Conservation (phyloP, 176 grass and related monocot genomes). For the Zoysia pacifica region DNA sequence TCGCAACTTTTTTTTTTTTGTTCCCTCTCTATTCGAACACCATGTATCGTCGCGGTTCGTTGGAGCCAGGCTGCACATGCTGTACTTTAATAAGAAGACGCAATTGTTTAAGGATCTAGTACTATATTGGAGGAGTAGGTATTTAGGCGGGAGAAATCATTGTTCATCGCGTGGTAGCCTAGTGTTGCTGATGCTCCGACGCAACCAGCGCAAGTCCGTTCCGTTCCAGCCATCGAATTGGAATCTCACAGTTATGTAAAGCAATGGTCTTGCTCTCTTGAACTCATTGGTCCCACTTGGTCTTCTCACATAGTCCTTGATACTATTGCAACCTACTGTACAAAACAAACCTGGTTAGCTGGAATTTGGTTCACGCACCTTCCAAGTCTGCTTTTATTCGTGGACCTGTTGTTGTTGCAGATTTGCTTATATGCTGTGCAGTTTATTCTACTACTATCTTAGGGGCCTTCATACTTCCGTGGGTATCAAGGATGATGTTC, state of each 20-base stretch:
- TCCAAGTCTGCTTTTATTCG: neutral
- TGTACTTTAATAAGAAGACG: neutral
- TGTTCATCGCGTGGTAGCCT: neutral
- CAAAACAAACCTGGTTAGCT: neutral
- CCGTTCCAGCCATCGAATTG: neutral
- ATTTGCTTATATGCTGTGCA: neutral
- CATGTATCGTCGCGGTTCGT: neutral
- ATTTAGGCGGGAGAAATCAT: neutral
- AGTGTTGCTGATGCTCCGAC: neutral
- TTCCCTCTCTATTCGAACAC: neutral
- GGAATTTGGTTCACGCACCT: neutral
- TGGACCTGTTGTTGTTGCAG: neutral
- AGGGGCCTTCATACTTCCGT: neutral
- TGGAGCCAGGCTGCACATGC: neutral
- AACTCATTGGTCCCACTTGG: neutral
- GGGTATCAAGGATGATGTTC: neutral
- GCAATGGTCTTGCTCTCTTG: neutral
- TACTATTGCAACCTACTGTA: neutral
- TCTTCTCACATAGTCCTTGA: neutral
- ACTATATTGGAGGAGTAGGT: neutral
- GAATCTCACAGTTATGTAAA: slow-evolving; percentile 6
- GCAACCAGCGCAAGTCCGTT: neutral
- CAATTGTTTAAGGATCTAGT: neutral
- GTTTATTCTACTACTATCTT: neutral
- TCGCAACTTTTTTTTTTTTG: neutral